phyloP scores from a whole-genome alignment of 257 asterid species.

The Forsythia suspensa region DNA sequence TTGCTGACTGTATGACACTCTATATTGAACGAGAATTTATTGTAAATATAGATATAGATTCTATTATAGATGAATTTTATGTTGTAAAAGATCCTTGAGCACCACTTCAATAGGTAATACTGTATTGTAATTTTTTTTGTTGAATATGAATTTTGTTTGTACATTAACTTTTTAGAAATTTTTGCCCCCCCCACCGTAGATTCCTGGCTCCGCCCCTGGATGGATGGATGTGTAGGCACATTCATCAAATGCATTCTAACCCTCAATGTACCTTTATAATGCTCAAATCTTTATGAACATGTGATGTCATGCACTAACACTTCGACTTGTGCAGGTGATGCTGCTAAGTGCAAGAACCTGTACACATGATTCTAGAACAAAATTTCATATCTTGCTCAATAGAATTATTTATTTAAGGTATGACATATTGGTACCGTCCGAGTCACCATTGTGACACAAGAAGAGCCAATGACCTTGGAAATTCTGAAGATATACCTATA shows the following conservation, averaged over 20 bases:
- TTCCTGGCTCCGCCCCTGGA: too few species aligned
- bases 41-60: too few species aligned
- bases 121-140: too few species aligned
- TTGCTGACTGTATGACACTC: too few species aligned
- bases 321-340: neutral
- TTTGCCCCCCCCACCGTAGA: too few species aligned
- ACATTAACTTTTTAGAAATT: too few species aligned
- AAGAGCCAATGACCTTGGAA: neutral
- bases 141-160: too few species aligned
- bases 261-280: neutral
- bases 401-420: neutral
- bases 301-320: neutral
- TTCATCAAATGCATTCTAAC: neutral
- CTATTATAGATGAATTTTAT: too few species aligned
- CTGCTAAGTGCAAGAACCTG: neutral
- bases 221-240: neutral
- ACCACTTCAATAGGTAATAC: too few species aligned
- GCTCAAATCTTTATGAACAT: neutral
- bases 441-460: neutral
- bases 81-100: too few species aligned
- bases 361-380: too few species aligned
- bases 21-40: too few species aligned
- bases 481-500: neutral
- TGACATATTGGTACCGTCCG: neutral
- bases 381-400: neutral